phyloP scores from a whole-genome alignment of 2,329 filamentous ascomycete genomes.

The Shiraia bambusicola region DNA sequence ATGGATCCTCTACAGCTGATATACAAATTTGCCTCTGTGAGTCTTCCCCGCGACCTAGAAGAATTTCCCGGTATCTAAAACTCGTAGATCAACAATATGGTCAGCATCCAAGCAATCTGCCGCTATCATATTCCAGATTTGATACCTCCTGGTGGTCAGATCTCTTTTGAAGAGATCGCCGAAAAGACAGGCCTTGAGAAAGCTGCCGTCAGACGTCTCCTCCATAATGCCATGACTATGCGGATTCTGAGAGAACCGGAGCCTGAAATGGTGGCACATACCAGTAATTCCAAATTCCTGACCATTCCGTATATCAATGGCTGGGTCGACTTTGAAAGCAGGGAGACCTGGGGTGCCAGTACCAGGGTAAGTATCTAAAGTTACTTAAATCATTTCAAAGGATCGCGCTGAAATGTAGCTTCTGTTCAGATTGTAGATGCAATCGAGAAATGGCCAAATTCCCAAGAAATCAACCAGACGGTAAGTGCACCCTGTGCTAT shows the following conservation, averaged over 20 bases:
- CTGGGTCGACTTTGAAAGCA: slow-evolving; percentile 9
- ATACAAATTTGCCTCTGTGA: slow-evolving; percentile 12
- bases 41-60: no score
- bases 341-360: slow-evolving; percentile 13
- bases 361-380: slow-evolving; percentile 8
- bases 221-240: slow-evolving; percentile 14
- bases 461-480: slow-evolving; percentile 11
- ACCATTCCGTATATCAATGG: slow-evolving; percentile 12
- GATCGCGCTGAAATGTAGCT: slow-evolving; percentile 3
- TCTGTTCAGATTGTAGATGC: slow-evolving; percentile 11
- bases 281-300: slow-evolving; percentile 15
- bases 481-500: no score
- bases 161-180: slow-evolving; percentile 12
- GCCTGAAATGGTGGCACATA: slow-evolving; percentile 10
- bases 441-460: slow-evolving; percentile 17
- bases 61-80: no score
- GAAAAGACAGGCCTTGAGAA: slow-evolving; percentile 12
- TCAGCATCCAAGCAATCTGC: slow-evolving; percentile 8
- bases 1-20: slow-evolving; percentile 12
- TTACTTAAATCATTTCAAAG: slow-evolving; percentile 5
- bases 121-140: slow-evolving; percentile 15
- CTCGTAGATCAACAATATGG: slow-evolving; percentile 10
- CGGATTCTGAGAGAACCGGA: slow-evolving; percentile 15
- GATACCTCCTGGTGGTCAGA: slow-evolving; percentile 11
- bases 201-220: slow-evolving; percentile 9